Evolutionary conservation across 768 basidiomycete genomes (phyloP), one percentile per base, ranked within the genome.

Genomic region (Phaeolepiota aurea): DNA sequence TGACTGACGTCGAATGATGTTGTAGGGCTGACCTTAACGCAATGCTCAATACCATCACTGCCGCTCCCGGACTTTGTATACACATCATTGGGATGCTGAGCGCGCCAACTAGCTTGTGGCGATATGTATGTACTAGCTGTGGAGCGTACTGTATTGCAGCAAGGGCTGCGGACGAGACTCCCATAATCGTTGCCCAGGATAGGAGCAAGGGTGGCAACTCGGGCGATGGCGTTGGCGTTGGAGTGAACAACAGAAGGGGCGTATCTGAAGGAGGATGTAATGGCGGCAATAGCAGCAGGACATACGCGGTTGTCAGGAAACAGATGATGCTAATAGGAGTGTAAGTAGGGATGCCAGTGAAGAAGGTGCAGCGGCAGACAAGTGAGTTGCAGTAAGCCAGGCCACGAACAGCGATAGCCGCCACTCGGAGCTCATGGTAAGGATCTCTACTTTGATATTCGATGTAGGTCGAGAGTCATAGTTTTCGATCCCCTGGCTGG

Each of bases 31-130:
- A 81, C 75, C 79, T 65, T 18, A 87, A 61, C 4, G 82, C 86
- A 42, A 91, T 87, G 47, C 81, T 87, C 3, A 82, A 46, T 4
- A 88, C 84, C 82, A 97, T 93, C n/a, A 88, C 55, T 2, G 87
- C 65, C 1, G 87, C 83, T 3, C 92, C 93, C 2, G 92, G 92
- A 10, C 79, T 89, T 61, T 98, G 94, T 12, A 99, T 87, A 36
- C 77, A 63, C 94, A 99, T 97, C 79, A 90, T 97, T 1, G 86
- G 84, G 42, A 99, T 87, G 53, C 89, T 92, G 12, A 98, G 67
- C 0, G 91, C 90, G 2, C 94, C 94, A 5, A 98, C 92, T 10
- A 94, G 74, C 53, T 80, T 84, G 20, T 74, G 59, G 3, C 63
- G 65, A 50, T 83, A 96, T 1, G 93, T 98, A 45, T 82, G 78